phyloP scores from a whole-genome alignment of 1,284 basidiomycete genomes.

The Mycosarcoma mackinlayi region DNA sequence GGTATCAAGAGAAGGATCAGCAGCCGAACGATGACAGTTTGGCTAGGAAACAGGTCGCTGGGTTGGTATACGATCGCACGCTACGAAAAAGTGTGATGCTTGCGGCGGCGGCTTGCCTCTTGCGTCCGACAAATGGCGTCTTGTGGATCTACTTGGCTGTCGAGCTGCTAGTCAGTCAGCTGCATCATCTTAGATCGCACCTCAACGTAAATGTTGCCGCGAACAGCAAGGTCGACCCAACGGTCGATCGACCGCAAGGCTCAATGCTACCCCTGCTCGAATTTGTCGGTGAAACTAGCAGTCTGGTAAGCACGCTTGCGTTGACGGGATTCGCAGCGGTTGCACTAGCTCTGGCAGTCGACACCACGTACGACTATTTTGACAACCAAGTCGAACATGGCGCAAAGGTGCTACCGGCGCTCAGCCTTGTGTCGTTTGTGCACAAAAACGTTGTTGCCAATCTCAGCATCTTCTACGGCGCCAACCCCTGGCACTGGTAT shows the following conservation, averaged over 20 bases:
- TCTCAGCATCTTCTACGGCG: slow-evolving; percentile 94
- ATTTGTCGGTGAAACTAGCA: slow-evolving; percentile 17
- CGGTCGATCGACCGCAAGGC: background rate
- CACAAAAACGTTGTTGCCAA: slow-evolving; percentile 75
- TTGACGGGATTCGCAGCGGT: slow-evolving; percentile 68
- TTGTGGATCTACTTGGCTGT: slow-evolving; percentile 77
- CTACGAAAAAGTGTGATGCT: slow-evolving; percentile 25
- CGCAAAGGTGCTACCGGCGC: slow-evolving; percentile 70
- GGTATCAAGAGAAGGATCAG: no score
- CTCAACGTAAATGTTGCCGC: background rate
- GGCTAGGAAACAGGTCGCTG: slow-evolving; percentile 10
- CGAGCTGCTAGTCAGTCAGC: slow-evolving; percentile 23
- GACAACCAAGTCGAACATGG: slow-evolving; percentile 48
- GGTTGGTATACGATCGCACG: slow-evolving; percentile 19
- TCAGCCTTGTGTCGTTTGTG: slow-evolving; percentile 85
- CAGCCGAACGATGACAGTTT: slow-evolving; percentile 18
- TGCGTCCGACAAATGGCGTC: slow-evolving; percentile 86
- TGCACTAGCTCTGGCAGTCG: slow-evolving; percentile 72
- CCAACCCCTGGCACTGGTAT: slow-evolving; percentile 87
- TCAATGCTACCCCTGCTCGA: slow-evolving; percentile 26
- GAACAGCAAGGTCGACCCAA: background rate
- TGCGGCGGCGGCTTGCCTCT: slow-evolving; percentile 80
- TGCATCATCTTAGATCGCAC: slow-evolving; percentile 2
- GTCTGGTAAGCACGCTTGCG: slow-evolving; percentile 3
- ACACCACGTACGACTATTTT: slow-evolving; percentile 77